Percentiles rank a stretch among this genome's conserved stretches.
These are phyloP conservation scores for Lasiodiplodia theobromae DNA, from an alignment of 2,329 filamentous ascomycete genomes.

Conservation along the genomic window DNA sequence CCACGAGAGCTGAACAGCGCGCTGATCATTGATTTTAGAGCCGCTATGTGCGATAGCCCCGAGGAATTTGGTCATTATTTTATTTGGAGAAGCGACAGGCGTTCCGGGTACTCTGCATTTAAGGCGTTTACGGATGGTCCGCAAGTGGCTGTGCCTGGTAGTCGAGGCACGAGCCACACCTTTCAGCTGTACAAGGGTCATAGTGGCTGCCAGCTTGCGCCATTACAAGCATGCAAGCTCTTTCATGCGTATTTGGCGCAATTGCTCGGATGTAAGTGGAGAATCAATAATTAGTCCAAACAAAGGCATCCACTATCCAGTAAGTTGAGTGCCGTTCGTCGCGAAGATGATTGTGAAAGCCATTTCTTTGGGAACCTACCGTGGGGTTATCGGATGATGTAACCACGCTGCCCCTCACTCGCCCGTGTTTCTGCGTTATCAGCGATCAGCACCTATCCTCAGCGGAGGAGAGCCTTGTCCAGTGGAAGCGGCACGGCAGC, in stretches of 20 bases:
- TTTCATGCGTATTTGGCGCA: too few species aligned
- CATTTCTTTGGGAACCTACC: too few species aligned
- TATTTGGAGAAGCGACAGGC: constrained; percentile 7
- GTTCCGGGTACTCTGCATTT: constrained; percentile 34
- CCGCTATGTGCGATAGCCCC: constrained; percentile 47
- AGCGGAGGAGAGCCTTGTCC: background rate
- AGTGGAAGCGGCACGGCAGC: background rate
- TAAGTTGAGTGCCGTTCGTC: too few species aligned
- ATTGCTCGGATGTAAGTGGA: too few species aligned
- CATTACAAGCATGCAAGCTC: background rate
- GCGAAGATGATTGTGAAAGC: too few species aligned
- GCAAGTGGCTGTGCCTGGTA: constrained; percentile 30
- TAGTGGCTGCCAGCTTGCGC: too few species aligned
- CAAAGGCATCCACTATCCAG: too few species aligned
- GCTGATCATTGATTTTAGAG: constrained; percentile 35
- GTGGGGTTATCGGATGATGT: constrained; percentile 18
- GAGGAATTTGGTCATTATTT: background rate
- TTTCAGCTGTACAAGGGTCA: constrained; percentile 23
- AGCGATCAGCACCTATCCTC: constrained; percentile 13
- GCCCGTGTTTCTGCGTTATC: constrained; percentile 13
- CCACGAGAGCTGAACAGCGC: background rate
- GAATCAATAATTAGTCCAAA: too few species aligned
- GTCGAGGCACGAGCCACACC: constrained; percentile 8
- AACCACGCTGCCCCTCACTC: constrained; percentile 9
- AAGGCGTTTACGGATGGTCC: constrained; percentile 36